Percentiles rank a stretch among this genome's conserved stretches.
These are phyloP conservation scores for Typha latifolia DNA, from an alignment of 176 grass and related monocot species.

Conservation along the genomic window DNA sequence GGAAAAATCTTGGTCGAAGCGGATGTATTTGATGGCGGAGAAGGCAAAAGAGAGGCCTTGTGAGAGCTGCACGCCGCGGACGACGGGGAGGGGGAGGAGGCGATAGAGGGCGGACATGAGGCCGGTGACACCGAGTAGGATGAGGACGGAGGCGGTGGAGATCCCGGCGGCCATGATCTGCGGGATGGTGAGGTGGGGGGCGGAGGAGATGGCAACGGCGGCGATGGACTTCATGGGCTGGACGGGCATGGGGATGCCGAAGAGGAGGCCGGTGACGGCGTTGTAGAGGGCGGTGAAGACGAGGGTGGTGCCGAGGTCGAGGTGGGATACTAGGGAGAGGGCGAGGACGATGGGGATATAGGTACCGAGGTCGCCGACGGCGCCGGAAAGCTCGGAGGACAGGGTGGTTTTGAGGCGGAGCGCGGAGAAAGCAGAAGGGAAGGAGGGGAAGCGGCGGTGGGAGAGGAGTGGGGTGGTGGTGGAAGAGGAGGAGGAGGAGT, in stretches of 20 bases:
- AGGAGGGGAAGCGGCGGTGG: slow-evolving; percentile 10
- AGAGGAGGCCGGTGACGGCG: slow-evolving; percentile 60
- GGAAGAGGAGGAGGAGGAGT: background rate
- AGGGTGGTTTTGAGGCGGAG: slow-evolving; percentile 43
- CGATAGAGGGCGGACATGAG: slow-evolving; percentile 74
- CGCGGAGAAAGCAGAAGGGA: slow-evolving; percentile 7
- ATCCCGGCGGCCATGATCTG: slow-evolving; percentile 75
- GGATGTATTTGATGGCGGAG: slow-evolving; percentile 80
- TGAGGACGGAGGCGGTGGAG: slow-evolving; percentile 43
- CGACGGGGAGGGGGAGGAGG: slow-evolving; percentile 65
- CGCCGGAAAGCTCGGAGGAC: slow-evolving; percentile 68
- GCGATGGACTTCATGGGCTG: slow-evolving; percentile 96
- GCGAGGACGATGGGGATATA: slow-evolving; percentile 89
- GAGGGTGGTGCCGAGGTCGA: slow-evolving; percentile 66
- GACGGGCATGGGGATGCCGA: slow-evolving; percentile 92
- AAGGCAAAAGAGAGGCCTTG: slow-evolving; percentile 78
- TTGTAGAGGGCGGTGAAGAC: slow-evolving; percentile 93
- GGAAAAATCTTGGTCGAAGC: slow-evolving; percentile 70
- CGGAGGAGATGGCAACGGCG: slow-evolving; percentile 60
- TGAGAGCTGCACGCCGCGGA: slow-evolving; percentile 76
- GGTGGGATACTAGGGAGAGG: slow-evolving; percentile 56
- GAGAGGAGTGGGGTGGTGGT: slow-evolving; percentile 27
- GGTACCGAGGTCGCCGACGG: slow-evolving; percentile 79
- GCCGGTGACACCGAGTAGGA: slow-evolving; percentile 63
- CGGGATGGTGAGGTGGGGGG: slow-evolving; percentile 57